Percentiles rank a stretch among this genome's conserved stretches.
These are phyloP conservation scores for Phytophthora crassamura DNA, from an alignment of 352 stramenopile genomes.

Conservation along the genomic window DNA sequence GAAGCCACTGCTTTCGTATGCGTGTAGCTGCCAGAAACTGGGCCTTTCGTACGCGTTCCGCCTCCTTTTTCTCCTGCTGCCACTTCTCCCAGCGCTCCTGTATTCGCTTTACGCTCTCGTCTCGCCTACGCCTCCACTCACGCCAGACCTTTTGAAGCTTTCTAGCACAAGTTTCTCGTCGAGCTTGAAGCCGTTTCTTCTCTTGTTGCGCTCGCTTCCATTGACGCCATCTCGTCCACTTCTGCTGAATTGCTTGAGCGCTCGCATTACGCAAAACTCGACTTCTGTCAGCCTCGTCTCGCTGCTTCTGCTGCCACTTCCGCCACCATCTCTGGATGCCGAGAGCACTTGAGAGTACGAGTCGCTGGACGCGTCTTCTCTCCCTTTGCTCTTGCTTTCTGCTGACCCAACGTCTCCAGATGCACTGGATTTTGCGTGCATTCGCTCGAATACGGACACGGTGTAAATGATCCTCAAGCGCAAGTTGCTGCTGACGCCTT, in stretches of 20 bases:
- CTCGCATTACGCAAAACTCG: slow-evolving; percentile 19
- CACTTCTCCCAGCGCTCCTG: slow-evolving; percentile 14
- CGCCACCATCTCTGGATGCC: slow-evolving; percentile 35
- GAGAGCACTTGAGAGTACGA: slow-evolving; percentile 6
- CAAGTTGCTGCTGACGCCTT: slow-evolving; percentile 2
- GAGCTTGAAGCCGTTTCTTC: slow-evolving; percentile 10
- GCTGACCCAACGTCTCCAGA: slow-evolving; percentile 13
- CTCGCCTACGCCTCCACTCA: slow-evolving; percentile 7
- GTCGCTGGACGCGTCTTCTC: slow-evolving; percentile 2
- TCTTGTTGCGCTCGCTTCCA: slow-evolving; percentile 12
- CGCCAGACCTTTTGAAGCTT: slow-evolving; percentile 28
- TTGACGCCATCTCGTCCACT: slow-evolving; percentile 21
- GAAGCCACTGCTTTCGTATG: slow-evolving; percentile 13
- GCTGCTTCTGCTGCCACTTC: slow-evolving; percentile 12
- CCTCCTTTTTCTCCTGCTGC: slow-evolving; percentile 10
- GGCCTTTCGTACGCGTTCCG: slow-evolving; percentile 4
- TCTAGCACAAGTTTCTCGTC: slow-evolving; percentile 15
- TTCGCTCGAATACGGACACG: not conserved
- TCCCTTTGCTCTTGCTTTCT: slow-evolving; percentile 1
- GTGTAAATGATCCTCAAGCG: slow-evolving; percentile 1
- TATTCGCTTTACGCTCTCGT: slow-evolving; percentile 18
- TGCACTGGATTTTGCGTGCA: slow-evolving; percentile 14
- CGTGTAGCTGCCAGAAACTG: slow-evolving; percentile 5
- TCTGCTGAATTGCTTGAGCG: slow-evolving; percentile 27
- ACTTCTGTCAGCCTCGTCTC: slow-evolving; percentile 17